Conservation (phyloP, 176 grass and related monocot species). For the Carex cristatella region DNA sequence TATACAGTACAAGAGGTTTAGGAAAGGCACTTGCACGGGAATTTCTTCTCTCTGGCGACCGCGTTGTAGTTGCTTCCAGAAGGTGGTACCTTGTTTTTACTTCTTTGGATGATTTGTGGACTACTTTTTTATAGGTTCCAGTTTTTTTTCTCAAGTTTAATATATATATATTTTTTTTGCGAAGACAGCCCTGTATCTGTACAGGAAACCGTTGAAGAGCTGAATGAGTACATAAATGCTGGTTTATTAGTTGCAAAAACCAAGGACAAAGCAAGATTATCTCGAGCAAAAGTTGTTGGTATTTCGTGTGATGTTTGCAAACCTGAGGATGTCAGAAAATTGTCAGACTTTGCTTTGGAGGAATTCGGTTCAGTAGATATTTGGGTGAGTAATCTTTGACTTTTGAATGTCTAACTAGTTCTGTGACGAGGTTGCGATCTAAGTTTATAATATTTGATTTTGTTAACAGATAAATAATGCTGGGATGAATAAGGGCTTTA, state of each 20-base stretch:
- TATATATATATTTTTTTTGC: conserved; percentile 19
- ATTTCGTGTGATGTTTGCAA: conserved; percentile 91
- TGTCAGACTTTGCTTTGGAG: conserved; percentile 61
- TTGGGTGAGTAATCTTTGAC: conserved; percentile 59
- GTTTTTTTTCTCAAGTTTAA: background rate
- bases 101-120: background rate
- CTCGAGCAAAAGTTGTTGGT: conserved; percentile 77
- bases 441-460: conserved; percentile 15
- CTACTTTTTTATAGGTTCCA: background rate
- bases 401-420: background rate
- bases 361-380: conserved; percentile 91
- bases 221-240: conserved; percentile 75
- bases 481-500: conserved; percentile 97
- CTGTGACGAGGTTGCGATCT: background rate
- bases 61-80: conserved; percentile 84
- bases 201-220: conserved; percentile 66
- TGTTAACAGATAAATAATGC: conserved; percentile 96
- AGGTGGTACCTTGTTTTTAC: conserved; percentile 44
- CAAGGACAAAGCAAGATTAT: conserved; percentile 60
- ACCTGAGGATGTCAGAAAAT: conserved; percentile 81
- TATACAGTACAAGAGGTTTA: conserved; percentile 80
- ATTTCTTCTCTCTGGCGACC: conserved; percentile 98
- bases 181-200: conserved; percentile 89
- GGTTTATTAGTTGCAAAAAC: conserved; percentile 63
- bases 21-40: conserved; percentile 98